phyloP scores from a whole-genome alignment of 2,329 filamentous ascomycete genomes.

The Bretziella fagacearum region DNA sequence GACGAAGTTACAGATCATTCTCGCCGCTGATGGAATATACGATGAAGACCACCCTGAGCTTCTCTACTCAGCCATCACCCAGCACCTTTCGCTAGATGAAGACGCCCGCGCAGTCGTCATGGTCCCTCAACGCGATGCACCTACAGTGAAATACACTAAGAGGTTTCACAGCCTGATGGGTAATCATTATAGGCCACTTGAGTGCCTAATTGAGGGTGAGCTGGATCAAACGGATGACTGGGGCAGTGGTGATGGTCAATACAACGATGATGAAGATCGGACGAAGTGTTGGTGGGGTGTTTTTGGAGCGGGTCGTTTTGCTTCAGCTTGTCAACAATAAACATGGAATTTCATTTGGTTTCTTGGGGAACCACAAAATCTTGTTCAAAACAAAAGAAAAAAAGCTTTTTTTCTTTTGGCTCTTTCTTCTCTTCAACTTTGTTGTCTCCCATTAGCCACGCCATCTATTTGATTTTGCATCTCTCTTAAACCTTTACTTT shows the following conservation, averaged over 20 bases:
- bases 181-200: constrained; percentile 24
- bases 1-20: constrained; percentile 38
- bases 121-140: constrained; percentile 59
- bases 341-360: too few species aligned
- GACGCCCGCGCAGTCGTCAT: constrained; percentile 58
- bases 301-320: constrained; percentile 31
- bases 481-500: too few species aligned
- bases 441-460: too few species aligned
- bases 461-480: too few species aligned
- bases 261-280: constrained; percentile 17
- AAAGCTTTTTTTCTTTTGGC: too few species aligned
- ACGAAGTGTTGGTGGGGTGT: constrained; percentile 56
- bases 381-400: too few species aligned
- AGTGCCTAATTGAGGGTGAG: constrained; percentile 41
- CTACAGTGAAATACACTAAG: constrained; percentile 42
- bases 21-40: constrained; percentile 79
- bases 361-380: too few species aligned
- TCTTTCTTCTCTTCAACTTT: too few species aligned
- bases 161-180: constrained; percentile 48
- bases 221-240: constrained; percentile 59
- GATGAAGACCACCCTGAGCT: constrained; percentile 64
- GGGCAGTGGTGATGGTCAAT: constrained; percentile 31
- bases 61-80: constrained; percentile 51
- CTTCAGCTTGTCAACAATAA: too few species aligned
- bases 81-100: constrained; percentile 42